These are phyloP conservation scores for Arthrinium puccinioides DNA, from an alignment of 2,329 filamentous ascomycete species.

Conservation along the genomic window DNA sequence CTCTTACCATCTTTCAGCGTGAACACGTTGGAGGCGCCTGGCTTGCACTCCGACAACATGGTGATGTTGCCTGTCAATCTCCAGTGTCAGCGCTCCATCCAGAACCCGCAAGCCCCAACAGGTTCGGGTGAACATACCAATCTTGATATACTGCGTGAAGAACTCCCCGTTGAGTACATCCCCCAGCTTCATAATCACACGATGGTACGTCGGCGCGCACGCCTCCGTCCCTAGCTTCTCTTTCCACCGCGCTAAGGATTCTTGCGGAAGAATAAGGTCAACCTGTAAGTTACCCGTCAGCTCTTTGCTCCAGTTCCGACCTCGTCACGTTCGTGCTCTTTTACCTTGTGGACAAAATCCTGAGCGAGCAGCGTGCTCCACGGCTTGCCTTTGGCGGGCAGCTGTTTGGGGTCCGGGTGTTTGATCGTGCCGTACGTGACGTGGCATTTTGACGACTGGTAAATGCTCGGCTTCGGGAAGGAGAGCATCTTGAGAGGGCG, in stretches of 20 bases:
- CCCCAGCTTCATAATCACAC: constrained; percentile 64
- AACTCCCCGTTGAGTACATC: constrained; percentile 69
- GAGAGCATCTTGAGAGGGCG: constrained; percentile 37
- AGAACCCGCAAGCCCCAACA: background rate
- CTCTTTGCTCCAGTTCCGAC: no score
- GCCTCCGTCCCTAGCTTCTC: constrained; percentile 36
- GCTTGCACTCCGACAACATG: constrained; percentile 75
- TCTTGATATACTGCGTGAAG: constrained; percentile 79
- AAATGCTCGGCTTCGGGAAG: constrained; percentile 35
- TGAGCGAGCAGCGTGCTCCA: constrained; percentile 63
- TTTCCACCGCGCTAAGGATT: constrained; percentile 47
- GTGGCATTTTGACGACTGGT: constrained; percentile 61
- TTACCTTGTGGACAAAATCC: constrained; percentile 63
- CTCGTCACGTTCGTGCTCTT: no score
- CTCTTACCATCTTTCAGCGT: constrained; percentile 58
- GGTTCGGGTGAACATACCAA: constrained; percentile 46
- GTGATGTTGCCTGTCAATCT: constrained; percentile 60
- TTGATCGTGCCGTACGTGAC: constrained; percentile 62
- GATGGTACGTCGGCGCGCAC: constrained; percentile 46
- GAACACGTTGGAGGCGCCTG: constrained; percentile 65
- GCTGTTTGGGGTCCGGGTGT: constrained; percentile 64
- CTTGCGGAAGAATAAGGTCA: constrained; percentile 66
- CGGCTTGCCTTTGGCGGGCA: constrained; percentile 66
- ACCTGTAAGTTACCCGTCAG: constrained; percentile 35
- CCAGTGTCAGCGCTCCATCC: background rate